Evolutionary conservation across 2,329 filamentous ascomycete species (phyloP).

Genomic region (Aspergillus clavatus): DNA sequence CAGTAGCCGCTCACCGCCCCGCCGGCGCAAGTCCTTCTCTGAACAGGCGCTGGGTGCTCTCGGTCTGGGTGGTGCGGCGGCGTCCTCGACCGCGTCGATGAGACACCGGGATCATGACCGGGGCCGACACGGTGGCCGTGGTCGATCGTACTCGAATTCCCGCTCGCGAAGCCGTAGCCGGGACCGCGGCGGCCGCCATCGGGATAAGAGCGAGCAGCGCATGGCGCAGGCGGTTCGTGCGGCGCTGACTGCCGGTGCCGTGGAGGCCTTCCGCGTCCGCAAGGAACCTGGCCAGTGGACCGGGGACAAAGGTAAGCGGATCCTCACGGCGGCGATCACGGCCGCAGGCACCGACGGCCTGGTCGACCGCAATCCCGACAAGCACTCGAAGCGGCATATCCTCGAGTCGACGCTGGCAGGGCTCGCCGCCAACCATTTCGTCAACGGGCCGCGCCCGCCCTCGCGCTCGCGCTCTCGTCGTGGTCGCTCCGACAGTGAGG

Average conservation of each 20-base stretch:
- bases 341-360: slow-evolving; percentile 82
- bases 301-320: slow-evolving; percentile 84
- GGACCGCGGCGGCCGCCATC: slow-evolving; percentile 29
- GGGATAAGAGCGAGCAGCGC: slow-evolving; percentile 53
- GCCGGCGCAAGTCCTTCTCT: slow-evolving; percentile 43
- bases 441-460: slow-evolving; percentile 74
- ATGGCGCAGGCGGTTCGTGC: slow-evolving; percentile 86
- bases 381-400: slow-evolving; percentile 73
- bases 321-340: slow-evolving; percentile 79
- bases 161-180: slow-evolving; percentile 51
- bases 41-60: slow-evolving; percentile 51
- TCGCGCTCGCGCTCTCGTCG: slow-evolving; percentile 60
- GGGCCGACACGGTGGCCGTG: slow-evolving; percentile 33
- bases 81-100: slow-evolving; percentile 24
- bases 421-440: slow-evolving; percentile 75
- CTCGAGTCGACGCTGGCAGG: slow-evolving; percentile 85
- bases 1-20: slow-evolving; percentile 37
- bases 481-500: slow-evolving; percentile 40
- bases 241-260: slow-evolving; percentile 81
- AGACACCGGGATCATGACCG: slow-evolving; percentile 49
- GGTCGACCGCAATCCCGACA: slow-evolving; percentile 61
- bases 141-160: slow-evolving; percentile 46
- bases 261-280: slow-evolving; percentile 84
- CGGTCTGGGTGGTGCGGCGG: slow-evolving; percentile 52
- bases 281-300: slow-evolving; percentile 87